Conservation (phyloP, 2,329 filamentous ascomycete species). For the Aspergillus sp. region DNA sequence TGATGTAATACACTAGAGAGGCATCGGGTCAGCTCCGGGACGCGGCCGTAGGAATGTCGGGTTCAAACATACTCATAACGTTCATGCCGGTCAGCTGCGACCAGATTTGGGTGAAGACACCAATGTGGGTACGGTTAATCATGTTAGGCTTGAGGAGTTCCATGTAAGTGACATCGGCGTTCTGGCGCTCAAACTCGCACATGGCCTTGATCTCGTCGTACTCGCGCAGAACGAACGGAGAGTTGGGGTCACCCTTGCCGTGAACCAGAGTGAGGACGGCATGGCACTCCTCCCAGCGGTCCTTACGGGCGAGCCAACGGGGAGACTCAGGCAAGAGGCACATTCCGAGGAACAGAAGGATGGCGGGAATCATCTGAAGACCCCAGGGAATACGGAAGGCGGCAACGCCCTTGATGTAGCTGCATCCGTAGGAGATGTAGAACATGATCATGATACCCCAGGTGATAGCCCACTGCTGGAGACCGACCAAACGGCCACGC, state of each 20-base stretch:
- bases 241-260: constrained; percentile 62
- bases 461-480: constrained; percentile 74
- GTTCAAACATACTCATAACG: constrained; percentile 52
- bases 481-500: constrained; percentile 63
- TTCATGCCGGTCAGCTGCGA: constrained; percentile 75
- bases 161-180: constrained; percentile 66
- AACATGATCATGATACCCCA: constrained; percentile 71
- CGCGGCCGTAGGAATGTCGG: too few species aligned
- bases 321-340: constrained; percentile 55
- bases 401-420: constrained; percentile 56
- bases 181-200: constrained; percentile 69
- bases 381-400: constrained; percentile 67
- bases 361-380: constrained; percentile 62
- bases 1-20: constrained; percentile 60
- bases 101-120: constrained; percentile 73
- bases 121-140: constrained; percentile 71
- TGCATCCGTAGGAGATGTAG: constrained; percentile 62
- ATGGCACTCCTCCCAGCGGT: constrained; percentile 56
- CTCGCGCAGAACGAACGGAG: constrained; percentile 66
- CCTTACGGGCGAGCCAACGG: constrained; percentile 62
- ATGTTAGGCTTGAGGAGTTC: constrained; percentile 72
- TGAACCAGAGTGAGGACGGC: constrained; percentile 58
- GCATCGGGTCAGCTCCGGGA: too few species aligned
- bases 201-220: constrained; percentile 71
- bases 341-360: constrained; percentile 58